phyloP scores from a whole-genome alignment of 1,139 yeast genomes.

The Kluyveromyces sp. region DNA sequence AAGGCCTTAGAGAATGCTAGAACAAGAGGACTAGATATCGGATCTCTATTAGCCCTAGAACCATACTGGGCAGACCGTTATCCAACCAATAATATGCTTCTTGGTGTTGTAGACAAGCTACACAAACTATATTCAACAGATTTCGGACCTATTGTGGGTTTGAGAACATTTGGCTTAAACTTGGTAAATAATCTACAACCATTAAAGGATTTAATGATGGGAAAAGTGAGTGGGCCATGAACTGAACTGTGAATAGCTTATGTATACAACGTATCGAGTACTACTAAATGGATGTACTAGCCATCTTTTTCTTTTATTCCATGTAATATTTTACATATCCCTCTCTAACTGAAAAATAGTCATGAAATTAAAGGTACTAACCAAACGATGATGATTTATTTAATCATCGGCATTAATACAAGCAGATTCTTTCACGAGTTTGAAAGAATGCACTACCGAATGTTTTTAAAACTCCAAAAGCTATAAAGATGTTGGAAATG shows the following conservation, averaged over 20 bases:
- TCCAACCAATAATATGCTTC: constrained; percentile 66
- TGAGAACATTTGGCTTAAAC: constrained; percentile 71
- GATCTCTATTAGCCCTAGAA: constrained; percentile 66
- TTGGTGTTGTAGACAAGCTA: constrained; percentile 87
- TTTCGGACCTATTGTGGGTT: constrained; percentile 60
- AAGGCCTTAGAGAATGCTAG: constrained; percentile 63
- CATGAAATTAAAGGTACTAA: no score
- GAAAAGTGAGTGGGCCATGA: constrained; percentile 35
- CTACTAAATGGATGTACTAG: no score
- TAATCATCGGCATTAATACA: no score
- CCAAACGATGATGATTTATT: no score
- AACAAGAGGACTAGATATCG: constrained; percentile 80
- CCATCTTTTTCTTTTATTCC: no score
- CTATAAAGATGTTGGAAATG: no score
- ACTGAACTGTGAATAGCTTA: background rate
- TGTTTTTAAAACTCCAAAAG: no score
- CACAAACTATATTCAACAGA: constrained; percentile 82
- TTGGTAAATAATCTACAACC: constrained; percentile 54
- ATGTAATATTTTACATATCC: no score
- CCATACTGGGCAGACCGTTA: constrained; percentile 78
- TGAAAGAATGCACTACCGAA: no score
- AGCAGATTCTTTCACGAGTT: no score
- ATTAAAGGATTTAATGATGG: constrained; percentile 51
- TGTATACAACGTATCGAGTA: no score
- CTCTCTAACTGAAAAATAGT: no score